phyloP scores from a whole-genome alignment of 805 yeast genomes.

The Lipomyces mesembrius region DNA sequence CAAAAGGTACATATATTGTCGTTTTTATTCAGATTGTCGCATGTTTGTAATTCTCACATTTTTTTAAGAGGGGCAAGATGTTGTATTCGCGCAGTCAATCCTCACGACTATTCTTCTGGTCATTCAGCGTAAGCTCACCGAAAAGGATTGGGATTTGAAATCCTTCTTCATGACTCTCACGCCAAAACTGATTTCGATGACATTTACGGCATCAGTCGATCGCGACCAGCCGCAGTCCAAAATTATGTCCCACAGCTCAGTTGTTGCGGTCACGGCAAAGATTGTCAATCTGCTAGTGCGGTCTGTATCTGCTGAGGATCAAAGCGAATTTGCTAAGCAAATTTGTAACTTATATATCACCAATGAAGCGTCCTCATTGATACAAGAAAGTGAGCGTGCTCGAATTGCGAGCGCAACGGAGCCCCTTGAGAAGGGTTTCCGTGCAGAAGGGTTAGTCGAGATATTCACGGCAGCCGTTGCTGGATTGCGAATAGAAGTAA shows the following conservation, averaged over 20 bases:
- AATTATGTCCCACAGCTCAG: constrained; percentile 17
- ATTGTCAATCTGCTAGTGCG: constrained; percentile 40
- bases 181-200: constrained; percentile 36
- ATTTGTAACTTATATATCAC: constrained; percentile 30
- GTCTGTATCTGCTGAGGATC: constrained; percentile 32
- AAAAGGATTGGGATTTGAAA: constrained; percentile 36
- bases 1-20: not conserved
- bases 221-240: constrained; percentile 8
- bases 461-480: constrained; percentile 31
- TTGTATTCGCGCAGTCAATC: constrained; percentile 38
- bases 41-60: not conserved
- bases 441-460: constrained; percentile 17
- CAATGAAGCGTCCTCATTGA: constrained; percentile 16
- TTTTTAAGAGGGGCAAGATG: constrained; percentile 9
- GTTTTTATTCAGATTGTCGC: not conserved
- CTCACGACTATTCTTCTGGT: constrained; percentile 43
- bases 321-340: constrained; percentile 24
- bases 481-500: constrained; percentile 21
- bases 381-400: constrained; percentile 17
- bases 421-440: constrained; percentile 20
- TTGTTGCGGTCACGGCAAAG: constrained; percentile 36
- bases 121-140: constrained; percentile 31
- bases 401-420: constrained; percentile 13
- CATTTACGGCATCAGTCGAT: constrained; percentile 20
- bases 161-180: constrained; percentile 34